These are phyloP conservation scores for Beverwykella pulmonaria DNA, from an alignment of 495 filamentous ascomycete species.

Conservation along the genomic window DNA sequence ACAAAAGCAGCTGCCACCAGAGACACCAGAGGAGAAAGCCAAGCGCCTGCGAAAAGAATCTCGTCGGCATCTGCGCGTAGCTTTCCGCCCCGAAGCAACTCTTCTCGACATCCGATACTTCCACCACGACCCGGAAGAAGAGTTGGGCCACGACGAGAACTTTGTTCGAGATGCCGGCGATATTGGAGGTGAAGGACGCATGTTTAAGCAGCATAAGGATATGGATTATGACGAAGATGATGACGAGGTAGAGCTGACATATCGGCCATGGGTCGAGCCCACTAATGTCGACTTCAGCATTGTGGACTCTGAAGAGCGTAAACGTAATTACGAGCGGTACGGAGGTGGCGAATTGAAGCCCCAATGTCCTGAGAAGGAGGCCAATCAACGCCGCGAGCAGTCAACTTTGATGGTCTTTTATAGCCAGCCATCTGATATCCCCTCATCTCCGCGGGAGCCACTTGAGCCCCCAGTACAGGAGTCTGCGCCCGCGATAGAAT, in stretches of 20 bases:
- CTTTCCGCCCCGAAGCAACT: constrained; percentile 71
- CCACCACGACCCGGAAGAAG: constrained; percentile 78
- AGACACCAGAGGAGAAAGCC: constrained; percentile 74
- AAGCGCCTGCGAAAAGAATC: constrained; percentile 79
- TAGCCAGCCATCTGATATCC: constrained; percentile 71
- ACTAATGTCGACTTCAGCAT: constrained; percentile 58
- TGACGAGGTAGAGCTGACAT: constrained; percentile 55
- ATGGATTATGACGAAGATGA: constrained; percentile 71
- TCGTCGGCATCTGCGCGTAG: constrained; percentile 69
- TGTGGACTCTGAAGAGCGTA: constrained; percentile 56
- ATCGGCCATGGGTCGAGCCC: constrained; percentile 52
- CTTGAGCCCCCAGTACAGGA: constrained; percentile 47
- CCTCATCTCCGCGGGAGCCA: constrained; percentile 75
- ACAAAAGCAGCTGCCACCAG: constrained; percentile 59
- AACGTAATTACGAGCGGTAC: constrained; percentile 62
- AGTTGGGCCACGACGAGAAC: constrained; percentile 68
- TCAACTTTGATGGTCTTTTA: constrained; percentile 86
- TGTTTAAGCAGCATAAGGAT: constrained; percentile 73
- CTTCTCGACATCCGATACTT: constrained; percentile 74
- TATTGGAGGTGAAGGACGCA: constrained; percentile 74
- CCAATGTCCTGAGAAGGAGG: constrained; percentile 64
- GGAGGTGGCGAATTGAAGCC: constrained; percentile 61
- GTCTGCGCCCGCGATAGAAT: constrained; percentile 46
- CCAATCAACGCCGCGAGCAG: constrained; percentile 71
- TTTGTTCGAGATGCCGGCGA: constrained; percentile 70